Evolutionary conservation across 108 stramenopile species (phyloP), one percentile per base, ranked within the genome.

Genomic region (Skeletonema tropicum): DNA sequence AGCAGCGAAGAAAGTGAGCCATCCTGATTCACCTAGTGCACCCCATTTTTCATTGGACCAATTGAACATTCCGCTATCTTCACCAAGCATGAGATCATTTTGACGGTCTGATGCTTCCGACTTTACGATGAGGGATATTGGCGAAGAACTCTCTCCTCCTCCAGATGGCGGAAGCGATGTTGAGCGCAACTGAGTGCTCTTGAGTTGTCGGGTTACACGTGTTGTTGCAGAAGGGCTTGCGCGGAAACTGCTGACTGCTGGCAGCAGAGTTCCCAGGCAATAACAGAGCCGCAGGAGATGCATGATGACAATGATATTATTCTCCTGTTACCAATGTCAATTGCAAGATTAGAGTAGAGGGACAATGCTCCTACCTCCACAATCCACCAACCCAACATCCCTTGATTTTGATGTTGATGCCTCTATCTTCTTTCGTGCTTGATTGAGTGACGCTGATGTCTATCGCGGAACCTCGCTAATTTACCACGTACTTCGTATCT

Each of bases 1-100:
- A 3, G 94, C 94, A 13, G 79, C 88, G 26, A 80, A 85, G 76
- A 95, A 95, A 10, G 82, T 89, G 23, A 89, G 62, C 94, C 94
- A 95, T 58, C 88, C 90, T 10, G 58, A 31, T 57, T 89, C 83
- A 9, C 86, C 90, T 6, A 88, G 67, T 17, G 71, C 59, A 10
- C 85, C 87, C 88, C 86, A 87, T 52, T 80, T 82, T 77, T 93
- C 90, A 36, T 89, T 72, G 15, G 67, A 36, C 15, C 86, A 70
- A 52, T 89, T 67, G 79, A 84, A 93, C 25, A 76, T 65, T 52
- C 82, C 92, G 8, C 89, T 73, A 77, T 93, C 92, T 73, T 91
- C 92, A 9, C 92, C 92, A 32, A 93, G 45, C 70, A 86, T 63
- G 14, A 89, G 57, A 69, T 91, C 88, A 41, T 83, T 83, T 39